Base-by-base conservation (phyloP, 2,329 filamentous ascomycete species). In the Epichloe amarillans region DNA sequence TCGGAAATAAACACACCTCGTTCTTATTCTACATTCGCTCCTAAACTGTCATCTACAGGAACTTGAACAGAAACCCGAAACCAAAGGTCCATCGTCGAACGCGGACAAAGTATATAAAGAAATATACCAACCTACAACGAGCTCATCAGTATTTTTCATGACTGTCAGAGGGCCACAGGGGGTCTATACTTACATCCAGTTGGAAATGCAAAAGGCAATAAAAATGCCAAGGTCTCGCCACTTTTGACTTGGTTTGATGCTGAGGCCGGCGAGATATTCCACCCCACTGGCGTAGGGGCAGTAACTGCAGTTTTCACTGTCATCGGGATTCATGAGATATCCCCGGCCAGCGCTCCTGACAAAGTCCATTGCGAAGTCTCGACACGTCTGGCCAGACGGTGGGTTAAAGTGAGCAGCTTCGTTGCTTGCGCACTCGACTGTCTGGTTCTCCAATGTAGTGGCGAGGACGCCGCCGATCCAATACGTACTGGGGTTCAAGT, bases 31-130 rank as follows among this genome's bases (percentile, higher is more conserved):
- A 17, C 17, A 17, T 17, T 17, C 14, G 4, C 36, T n/a, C 36
- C 14, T 15, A 38, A 5, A 8, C 36, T 3, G 36, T 38, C 26
- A n/a, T 5, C 33, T 45, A 51, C 14, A 51, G 23, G 39, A 40
- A 47, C 33, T 30, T 40, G 61, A 82, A 82, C 3, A 85, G 26
- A 42, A 66, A 68, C 0, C 78, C 78, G 52, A 88, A 72, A 0
- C 84, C 85, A 64, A 88, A 88, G 21, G 67, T 77, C 83, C 83
- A 88, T 7, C 82, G 77, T 55, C 74, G 75, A 50, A 88, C 77
- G 17, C 85, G 73, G 6, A 87, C 82, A 3, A 79, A 83, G 66
- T 84, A 89, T 51, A 88, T 80, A 61, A 89, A 88, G 66, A 88
- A 86, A 63, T 86, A 86, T 1, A 88, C 83, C 50, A 88, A 55